phyloP scores from a whole-genome alignment of 371 early-diverging fungal genomes.

The Syncephalastrum sp. region DNA sequence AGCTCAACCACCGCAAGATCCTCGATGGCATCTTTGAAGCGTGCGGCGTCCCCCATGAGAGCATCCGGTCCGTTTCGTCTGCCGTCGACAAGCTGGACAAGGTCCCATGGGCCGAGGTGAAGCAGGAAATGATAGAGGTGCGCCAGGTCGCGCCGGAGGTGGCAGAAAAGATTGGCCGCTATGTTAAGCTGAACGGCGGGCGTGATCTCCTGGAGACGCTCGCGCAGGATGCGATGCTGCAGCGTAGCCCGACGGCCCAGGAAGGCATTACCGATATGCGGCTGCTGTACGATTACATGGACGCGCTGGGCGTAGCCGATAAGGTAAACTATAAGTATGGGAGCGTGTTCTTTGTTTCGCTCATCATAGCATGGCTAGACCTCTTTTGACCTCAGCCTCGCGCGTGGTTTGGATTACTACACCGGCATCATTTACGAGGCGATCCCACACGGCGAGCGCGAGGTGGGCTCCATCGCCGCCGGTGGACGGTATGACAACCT shows the following conservation, averaged over 20 bases:
- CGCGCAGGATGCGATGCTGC: constrained; percentile 55
- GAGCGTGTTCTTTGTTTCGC: too few species aligned
- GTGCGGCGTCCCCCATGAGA: constrained; percentile 86
- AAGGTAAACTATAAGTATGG: too few species aligned
- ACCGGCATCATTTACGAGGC: constrained; percentile 99
- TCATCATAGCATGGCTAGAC: constrained; percentile 46
- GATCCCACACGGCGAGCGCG: constrained; percentile 60
- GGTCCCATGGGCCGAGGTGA: constrained; percentile 91
- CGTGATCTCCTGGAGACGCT: constrained; percentile 71
- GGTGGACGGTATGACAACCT: constrained; percentile 99
- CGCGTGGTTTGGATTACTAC: constrained; percentile 99
- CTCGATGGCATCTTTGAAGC: constrained; percentile 95
- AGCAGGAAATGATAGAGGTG: constrained; percentile 89
- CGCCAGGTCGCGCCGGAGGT: constrained; percentile 74
- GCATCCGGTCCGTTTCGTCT: constrained; percentile 89
- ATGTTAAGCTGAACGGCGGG: constrained; percentile 77
- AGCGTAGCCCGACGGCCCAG: constrained; percentile 11
- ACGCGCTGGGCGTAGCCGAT: constrained; percentile 71
- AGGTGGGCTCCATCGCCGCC: constrained; percentile 96
- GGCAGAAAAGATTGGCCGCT: constrained; percentile 89
- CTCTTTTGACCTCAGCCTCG: constrained; percentile 93
- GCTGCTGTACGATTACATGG: constrained; percentile 81
- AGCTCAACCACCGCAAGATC: constrained; percentile 96
- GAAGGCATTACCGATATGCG: constrained; percentile 67
- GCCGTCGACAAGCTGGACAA: constrained; percentile 99